A percentile compares a stretch with the other conserved stretches of the same genome.
phyloP scores from a whole-genome alignment of 331 rosid genomes.

The Pyrus hybrid region DNA sequence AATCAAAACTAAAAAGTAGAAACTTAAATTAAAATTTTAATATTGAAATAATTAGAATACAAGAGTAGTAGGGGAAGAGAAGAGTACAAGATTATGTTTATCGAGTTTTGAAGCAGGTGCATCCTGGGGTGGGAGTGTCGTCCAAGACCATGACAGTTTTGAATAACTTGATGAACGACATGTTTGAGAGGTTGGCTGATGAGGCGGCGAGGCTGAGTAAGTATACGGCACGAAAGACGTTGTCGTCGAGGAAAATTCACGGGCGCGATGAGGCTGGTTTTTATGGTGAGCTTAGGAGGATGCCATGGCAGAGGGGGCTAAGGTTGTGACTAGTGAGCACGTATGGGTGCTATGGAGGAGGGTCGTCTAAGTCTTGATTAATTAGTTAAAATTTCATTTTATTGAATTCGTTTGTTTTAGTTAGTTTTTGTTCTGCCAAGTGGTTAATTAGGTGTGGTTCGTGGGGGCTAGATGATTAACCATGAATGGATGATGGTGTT shows the following conservation, averaged over 20 bases:
- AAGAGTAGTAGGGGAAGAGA: conserved; percentile 9
- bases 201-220: conserved; percentile 41
- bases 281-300: conserved; percentile 57
- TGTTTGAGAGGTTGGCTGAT: conserved; percentile 59
- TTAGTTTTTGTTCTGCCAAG: not conserved
- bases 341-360: conserved; percentile 13
- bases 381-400: not conserved
- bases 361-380: not conserved
- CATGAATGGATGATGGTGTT: not conserved
- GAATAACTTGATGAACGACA: conserved; percentile 64
- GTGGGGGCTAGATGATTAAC: not conserved
- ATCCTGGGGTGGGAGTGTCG: conserved; percentile 58
- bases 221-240: conserved; percentile 29
- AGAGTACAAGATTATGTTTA: conserved; percentile 57
- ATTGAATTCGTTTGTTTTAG: not conserved
- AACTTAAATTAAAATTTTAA: too few relatives aligned
- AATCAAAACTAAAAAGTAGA: too few relatives aligned
- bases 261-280: conserved; percentile 54
- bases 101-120: conserved; percentile 62
- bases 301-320: conserved; percentile 64
- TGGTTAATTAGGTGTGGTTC: not conserved
- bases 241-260: conserved; percentile 54
- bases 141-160: conserved; percentile 43
- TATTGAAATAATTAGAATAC: too few relatives aligned
- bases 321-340: conserved; percentile 44